Percentiles rank a stretch among this genome's conserved stretches.
Evolutionary conservation across 441 rosid genomes (phyloP).

Genomic region (Aleurites moluccanus): DNA sequence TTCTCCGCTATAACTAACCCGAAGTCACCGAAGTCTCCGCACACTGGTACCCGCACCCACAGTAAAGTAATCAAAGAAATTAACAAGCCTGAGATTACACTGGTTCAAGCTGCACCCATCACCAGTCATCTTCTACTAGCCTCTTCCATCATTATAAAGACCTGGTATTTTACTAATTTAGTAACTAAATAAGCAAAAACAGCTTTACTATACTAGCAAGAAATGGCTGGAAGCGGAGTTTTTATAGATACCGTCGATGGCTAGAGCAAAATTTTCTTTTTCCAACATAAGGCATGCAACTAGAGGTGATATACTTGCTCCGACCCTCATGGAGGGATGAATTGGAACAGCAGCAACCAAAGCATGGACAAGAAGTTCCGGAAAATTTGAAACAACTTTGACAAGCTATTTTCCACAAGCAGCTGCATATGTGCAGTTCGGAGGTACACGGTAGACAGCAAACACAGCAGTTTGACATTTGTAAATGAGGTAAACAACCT

Average conservation of each 20-base stretch:
- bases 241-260: slow-evolving; percentile 60
- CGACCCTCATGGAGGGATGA: too few relatives aligned
- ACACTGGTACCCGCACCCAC: background rate
- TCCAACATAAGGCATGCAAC: too few relatives aligned
- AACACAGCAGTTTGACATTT: slow-evolving; percentile 16
- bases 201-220: background rate
- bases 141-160: background rate
- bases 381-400: slow-evolving; percentile 17
- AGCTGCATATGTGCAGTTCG: slow-evolving; percentile 11
- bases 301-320: too few relatives aligned
- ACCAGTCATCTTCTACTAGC: background rate
- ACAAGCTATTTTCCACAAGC: slow-evolving; percentile 7
- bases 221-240: slow-evolving; percentile 70
- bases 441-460: slow-evolving; percentile 14
- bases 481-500: background rate
- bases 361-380: slow-evolving; percentile 11
- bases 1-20: too few relatives aligned
- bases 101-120: background rate
- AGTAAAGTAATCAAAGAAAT: background rate
- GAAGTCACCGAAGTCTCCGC: too few relatives aligned
- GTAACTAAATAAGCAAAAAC: background rate
- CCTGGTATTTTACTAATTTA: background rate
- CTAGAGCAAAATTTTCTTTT: too few relatives aligned
- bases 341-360: slow-evolving; percentile 23
- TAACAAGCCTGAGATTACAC: too few relatives aligned